Base-by-base conservation (phyloP, 768 basidiomycete genomes). In the Boletus rubropictus region DNA sequence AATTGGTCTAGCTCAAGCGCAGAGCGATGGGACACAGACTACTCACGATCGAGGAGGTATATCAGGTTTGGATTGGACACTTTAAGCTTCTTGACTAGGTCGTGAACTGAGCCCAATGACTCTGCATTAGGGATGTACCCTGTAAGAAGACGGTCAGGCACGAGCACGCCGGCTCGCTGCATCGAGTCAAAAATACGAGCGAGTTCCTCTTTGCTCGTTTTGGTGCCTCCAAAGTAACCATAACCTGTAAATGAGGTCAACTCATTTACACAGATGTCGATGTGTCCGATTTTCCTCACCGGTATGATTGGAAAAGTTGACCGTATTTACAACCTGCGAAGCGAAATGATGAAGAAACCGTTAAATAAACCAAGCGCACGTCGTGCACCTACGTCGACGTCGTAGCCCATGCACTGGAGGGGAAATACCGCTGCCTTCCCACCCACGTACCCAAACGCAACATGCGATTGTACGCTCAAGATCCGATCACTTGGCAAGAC, bases 281-380 rank as follows among this genome's bases (percentile, higher is more conserved):
- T 4, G 7, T 15, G 15, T 10, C 22, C 4, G 14, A 29, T 18
- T 18, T 14, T 5, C 57, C 74, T 46, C 46, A 88, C 91, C 93
- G 6, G 91, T 77, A 63, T 99, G 95, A 56, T 98, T 99, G 7
- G 89, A 89, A 64, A 88, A 97, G 59, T 96, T 88, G 31, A 97
- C 94, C 1, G 91, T 91, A 61, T 93, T 94, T 18, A 95, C 78
- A 46, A 86, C 78, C 86, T 89, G 47, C 7, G 39, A 27, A 3
- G 34, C n/a, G 33, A 27, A 46, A 52, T 42, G 44, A 57, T 46
- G 42, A 22, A 28, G 15, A 9, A 20, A 25, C 18, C 8, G 24
- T 37, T 27, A 39, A 37, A 25, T 33, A 28, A 39, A 12, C 8
- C 38, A 39, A 17, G 43, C 15, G 25, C 36, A 29, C 15, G 17